These are phyloP conservation scores for Mucor circinelloides DNA, from an alignment of 371 early-diverging fungal genomes.

Conservation along the genomic window DNA sequence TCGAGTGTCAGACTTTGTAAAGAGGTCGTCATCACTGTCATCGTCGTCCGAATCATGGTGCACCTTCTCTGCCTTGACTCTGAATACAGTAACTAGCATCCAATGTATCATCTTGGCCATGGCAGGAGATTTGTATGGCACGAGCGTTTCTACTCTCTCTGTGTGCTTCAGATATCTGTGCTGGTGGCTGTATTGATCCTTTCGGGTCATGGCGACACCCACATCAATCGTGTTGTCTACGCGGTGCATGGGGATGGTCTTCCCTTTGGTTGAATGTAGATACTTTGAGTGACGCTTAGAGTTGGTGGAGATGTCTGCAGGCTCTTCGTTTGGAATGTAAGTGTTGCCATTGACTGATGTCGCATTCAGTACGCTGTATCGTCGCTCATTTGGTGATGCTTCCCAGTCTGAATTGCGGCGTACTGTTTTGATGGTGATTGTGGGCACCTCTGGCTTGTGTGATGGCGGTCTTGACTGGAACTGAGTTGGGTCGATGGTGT, in stretches of 20 bases:
- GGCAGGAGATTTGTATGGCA: constrained; percentile 17
- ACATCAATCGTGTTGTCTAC: background rate
- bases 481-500: background rate
- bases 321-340: constrained; percentile 8
- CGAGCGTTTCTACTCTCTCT: constrained; percentile 5
- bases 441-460: background rate
- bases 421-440: background rate
- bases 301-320: background rate
- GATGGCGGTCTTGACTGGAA: background rate
- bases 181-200: background rate
- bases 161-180: background rate
- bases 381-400: background rate
- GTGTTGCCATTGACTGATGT: constrained; percentile 1
- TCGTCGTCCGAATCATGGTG: background rate
- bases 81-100: constrained; percentile 19
- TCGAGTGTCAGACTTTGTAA: too few relatives aligned
- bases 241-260: constrained; percentile 12
- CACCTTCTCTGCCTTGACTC: background rate
- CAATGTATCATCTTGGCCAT: constrained; percentile 31
- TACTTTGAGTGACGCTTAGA: background rate
- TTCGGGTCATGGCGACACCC: background rate
- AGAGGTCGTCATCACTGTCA: background rate
- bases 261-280: background rate
- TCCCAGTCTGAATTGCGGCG: background rate
- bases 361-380: constrained; percentile 8